These are phyloP conservation scores for Leucocoprinus birnbaumii DNA, from an alignment of 768 basidiomycete species.

Conservation along the genomic window DNA sequence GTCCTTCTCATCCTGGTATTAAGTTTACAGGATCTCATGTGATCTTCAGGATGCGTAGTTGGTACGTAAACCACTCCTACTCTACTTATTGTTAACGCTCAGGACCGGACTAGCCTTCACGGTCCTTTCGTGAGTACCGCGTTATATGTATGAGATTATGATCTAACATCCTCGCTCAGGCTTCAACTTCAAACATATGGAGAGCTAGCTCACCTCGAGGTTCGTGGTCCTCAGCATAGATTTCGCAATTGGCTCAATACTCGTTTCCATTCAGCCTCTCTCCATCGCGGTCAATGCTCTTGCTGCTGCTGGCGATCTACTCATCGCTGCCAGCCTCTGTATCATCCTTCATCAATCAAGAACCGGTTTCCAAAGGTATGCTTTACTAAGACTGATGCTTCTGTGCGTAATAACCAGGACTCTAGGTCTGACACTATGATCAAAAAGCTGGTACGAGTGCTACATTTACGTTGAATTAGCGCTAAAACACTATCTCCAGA, in stretches of 20 bases:
- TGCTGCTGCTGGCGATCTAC: conserved; percentile 42
- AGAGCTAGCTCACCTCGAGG: conserved; percentile 35
- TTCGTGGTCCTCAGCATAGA: conserved; percentile 2
- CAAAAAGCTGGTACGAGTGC: conserved; percentile 33
- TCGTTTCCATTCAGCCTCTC: conserved; percentile 27
- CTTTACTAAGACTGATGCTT: not conserved
- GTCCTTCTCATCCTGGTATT: no score
- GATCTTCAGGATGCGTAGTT: conserved; percentile 23
- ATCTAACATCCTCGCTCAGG: conserved; percentile 14
- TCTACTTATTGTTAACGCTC: not conserved
- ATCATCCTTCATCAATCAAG: conserved; percentile 39
- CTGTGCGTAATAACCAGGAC: not conserved
- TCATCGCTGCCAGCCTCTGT: conserved; percentile 43
- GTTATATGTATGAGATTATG: not conserved
- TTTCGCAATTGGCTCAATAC: not conserved
- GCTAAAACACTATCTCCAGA: no score
- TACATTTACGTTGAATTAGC: no score
- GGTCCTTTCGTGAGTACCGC: conserved; percentile 8
- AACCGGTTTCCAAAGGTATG: conserved; percentile 45
- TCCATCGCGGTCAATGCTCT: conserved; percentile 43
- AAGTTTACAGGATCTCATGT: not conserved
- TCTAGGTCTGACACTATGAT: conserved; percentile 44
- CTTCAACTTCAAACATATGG: conserved; percentile 29
- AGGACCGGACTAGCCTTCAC: conserved; percentile 7
- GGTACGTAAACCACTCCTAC: no score